Evolutionary conservation across 2,329 filamentous ascomycete species (phyloP).

Genomic region (Paraconiothyrium sp.): DNA sequence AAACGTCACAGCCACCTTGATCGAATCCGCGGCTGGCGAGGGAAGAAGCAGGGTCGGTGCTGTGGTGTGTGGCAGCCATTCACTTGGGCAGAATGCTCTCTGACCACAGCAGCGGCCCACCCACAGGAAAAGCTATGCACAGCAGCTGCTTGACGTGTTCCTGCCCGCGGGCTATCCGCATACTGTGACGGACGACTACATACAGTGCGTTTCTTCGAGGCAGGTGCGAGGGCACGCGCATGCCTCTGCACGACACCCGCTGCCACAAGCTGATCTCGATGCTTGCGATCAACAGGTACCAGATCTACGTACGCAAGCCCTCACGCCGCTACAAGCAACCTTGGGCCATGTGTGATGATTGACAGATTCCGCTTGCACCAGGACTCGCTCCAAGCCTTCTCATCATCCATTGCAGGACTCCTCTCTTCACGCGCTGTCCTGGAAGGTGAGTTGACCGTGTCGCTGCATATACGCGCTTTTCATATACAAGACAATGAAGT

Average conservation of each 20-base stretch:
- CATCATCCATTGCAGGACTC: constrained; percentile 80
- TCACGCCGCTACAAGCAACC: not conserved
- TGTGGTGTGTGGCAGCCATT: constrained; percentile 45
- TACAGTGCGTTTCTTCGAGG: constrained; percentile 66
- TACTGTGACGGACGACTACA: constrained; percentile 85
- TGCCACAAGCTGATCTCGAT: constrained; percentile 15
- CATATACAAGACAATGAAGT: constrained; percentile 20
- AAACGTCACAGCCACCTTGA: constrained; percentile 59
- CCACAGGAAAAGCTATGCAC: constrained; percentile 39
- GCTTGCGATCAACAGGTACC: constrained; percentile 61
- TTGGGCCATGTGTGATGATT: not conserved
- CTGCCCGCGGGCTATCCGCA: constrained; percentile 88
- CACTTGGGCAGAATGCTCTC: not conserved
- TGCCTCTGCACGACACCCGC: constrained; percentile 7
- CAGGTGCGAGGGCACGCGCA: constrained; percentile 10
- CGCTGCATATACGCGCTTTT: constrained; percentile 16
- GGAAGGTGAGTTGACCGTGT: constrained; percentile 61
- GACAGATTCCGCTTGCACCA: constrained; percentile 26
- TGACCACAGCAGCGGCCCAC: constrained; percentile 23
- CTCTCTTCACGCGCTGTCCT: constrained; percentile 85
- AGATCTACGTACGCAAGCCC: constrained; percentile 67
- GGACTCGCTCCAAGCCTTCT: constrained; percentile 87
- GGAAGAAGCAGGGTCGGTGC: constrained; percentile 57
- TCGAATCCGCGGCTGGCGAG: constrained; percentile 44
- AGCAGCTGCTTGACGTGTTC: constrained; percentile 73